Conservation (phyloP, 2,329 filamentous ascomycete species). For the Aureobasidium sp. region DNA sequence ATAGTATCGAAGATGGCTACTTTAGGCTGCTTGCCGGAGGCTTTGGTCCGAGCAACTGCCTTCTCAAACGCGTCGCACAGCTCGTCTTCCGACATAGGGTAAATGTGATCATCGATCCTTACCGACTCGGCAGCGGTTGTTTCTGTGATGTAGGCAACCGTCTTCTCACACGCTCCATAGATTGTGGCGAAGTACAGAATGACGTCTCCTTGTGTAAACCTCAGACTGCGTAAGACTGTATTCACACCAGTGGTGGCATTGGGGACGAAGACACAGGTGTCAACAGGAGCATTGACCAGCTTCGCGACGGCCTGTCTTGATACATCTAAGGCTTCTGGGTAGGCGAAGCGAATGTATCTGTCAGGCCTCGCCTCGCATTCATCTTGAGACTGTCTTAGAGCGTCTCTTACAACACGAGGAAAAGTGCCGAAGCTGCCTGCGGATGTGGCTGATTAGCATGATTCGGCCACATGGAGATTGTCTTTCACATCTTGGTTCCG, state of each 20-base stretch:
- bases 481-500: not conserved
- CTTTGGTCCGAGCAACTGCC: constrained; percentile 48
- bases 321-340: constrained; percentile 55
- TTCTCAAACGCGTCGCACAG: constrained; percentile 56
- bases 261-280: constrained; percentile 66
- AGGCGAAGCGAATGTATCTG: constrained; percentile 64
- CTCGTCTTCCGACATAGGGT: constrained; percentile 64
- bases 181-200: constrained; percentile 73
- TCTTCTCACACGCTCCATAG: constrained; percentile 72
- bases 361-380: constrained; percentile 64
- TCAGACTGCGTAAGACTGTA: constrained; percentile 69
- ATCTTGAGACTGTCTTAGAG: constrained; percentile 59
- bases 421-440: constrained; percentile 73
- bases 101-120: constrained; percentile 53
- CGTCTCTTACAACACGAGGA: constrained; percentile 55
- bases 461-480: not conserved
- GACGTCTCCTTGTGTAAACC: constrained; percentile 63
- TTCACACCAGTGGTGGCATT: constrained; percentile 78
- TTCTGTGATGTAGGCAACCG: constrained; percentile 66
- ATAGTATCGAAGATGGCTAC: constrained; percentile 75
- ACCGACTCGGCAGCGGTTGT: constrained; percentile 45
- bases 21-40: constrained; percentile 55
- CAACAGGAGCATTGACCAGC: constrained; percentile 57
- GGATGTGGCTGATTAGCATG: not conserved
- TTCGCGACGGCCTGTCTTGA: constrained; percentile 58